Evolutionary conservation across 352 stramenopile genomes (phyloP), one percentile per base, ranked within the genome.

Genomic region (Plasmopara halstedii): DNA sequence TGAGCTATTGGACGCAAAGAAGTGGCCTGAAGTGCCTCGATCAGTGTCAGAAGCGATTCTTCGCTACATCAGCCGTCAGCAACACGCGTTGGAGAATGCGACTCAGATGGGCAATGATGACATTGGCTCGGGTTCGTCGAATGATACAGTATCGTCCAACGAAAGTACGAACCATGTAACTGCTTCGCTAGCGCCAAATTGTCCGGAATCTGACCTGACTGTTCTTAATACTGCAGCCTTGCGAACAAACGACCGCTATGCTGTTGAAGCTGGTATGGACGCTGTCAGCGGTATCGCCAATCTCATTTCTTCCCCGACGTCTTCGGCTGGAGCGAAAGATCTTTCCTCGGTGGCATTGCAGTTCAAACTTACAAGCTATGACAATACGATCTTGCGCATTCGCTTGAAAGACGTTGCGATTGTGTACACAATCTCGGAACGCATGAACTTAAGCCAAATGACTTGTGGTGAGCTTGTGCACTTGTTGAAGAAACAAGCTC

Each of bases 321-420:
- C 63, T 6, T 61, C 69, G 0, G 52, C 68, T 27, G 62, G 59
- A 46, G 34, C 47, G 8, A 75, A 83, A 35, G 72, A 88, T 43
- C 46, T 90, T 21, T 81, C 74, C 0, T 83, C 78, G 3, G 65
- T 94, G 18, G 82, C 78, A 14, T 48, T 94, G 11, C 79, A 91
- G 38, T 94, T 94, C 58, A 89, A 90, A 46, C 53, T 94, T n/a
- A 94, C 76, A 8, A 88, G 62, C 36, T 93, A 85, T 47, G 81
- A 93, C 51, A 86, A 83, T 42, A 88, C 70, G 15, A 71, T 67
- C 2, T 53, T 94, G 20, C 73, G 76, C 8, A 91, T 94, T 55
- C 79, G 82, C 4, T 50, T 94, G 13, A 88, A 89, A 42, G 82
- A 94, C 36, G 79, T 94, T 0, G 82, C 82, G 0, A 88, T 89